These are phyloP conservation scores for Fusarium sp. DNA, from an alignment of 2,329 filamentous ascomycete species.

Conservation along the genomic window DNA sequence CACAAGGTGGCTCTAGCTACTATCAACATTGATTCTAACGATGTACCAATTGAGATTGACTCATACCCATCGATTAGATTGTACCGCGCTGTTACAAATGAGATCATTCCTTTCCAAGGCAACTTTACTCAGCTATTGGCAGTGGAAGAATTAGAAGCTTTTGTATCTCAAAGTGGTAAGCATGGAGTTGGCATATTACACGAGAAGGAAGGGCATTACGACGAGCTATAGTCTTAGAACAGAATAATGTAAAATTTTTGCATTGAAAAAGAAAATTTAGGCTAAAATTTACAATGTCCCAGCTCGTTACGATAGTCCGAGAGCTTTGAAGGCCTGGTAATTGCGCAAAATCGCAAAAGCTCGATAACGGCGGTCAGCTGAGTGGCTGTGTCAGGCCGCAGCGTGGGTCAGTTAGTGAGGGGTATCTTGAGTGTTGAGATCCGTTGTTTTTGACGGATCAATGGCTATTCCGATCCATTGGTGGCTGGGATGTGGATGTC, in stretches of 20 bases:
- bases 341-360: background rate
- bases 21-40: background rate
- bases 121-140: background rate
- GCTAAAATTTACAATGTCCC: background rate
- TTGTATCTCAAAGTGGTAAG: background rate
- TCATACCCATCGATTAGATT: background rate
- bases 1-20: background rate
- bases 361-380: background rate
- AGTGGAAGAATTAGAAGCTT: background rate
- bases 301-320: no score
- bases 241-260: background rate
- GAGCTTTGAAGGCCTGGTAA: background rate
- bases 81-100: background rate
- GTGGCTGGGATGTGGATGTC: no score
- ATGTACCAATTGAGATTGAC: constrained; percentile 7
- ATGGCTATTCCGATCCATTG: no score
- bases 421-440: background rate
- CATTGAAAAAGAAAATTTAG: no score
- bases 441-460: no score
- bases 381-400: background rate
- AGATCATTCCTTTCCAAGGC: background rate
- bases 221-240: background rate
- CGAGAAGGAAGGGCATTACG: background rate
- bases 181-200: background rate
- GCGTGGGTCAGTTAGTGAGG: background rate